Conservation (phyloP, 805 yeast genomes). For the Yarrowia keelungensis region DNA sequence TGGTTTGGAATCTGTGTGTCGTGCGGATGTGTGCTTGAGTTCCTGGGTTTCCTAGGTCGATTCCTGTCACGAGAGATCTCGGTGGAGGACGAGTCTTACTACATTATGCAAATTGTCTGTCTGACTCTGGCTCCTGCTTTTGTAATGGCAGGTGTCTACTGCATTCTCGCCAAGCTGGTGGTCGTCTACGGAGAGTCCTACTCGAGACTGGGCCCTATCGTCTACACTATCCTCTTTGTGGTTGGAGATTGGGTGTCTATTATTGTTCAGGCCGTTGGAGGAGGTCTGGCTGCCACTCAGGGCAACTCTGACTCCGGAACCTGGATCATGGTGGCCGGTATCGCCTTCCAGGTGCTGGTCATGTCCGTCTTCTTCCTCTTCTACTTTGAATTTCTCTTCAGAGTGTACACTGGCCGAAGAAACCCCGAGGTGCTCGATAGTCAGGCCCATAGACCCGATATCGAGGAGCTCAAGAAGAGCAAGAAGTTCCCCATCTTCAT, state of each 20-base stretch:
- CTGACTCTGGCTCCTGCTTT: conserved; percentile 82
- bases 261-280: conserved; percentile 77
- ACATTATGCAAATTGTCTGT: conserved; percentile 67
- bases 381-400: conserved; percentile 54
- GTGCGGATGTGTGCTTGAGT: conserved; percentile 41
- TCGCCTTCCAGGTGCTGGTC: conserved; percentile 75
- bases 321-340: conserved; percentile 75
- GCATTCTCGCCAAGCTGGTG: conserved; percentile 68
- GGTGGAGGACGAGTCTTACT: conserved; percentile 51
- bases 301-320: conserved; percentile 58
- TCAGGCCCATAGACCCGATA: conserved; percentile 16
- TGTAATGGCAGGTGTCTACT: conserved; percentile 82
- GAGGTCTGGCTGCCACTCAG: conserved; percentile 67
- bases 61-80: conserved; percentile 56
- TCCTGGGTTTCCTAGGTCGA: conserved; percentile 72
- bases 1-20: conserved; percentile 68
- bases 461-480: conserved; percentile 22
- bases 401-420: conserved; percentile 33
- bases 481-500: conserved; percentile 42
- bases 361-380: conserved; percentile 67
- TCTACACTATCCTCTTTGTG: conserved; percentile 69
- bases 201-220: conserved; percentile 60
- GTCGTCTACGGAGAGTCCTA: conserved; percentile 62
- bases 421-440: conserved; percentile 12
- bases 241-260: conserved; percentile 69